These are phyloP conservation scores for Amanita rimosa DNA, from an alignment of 768 basidiomycete genomes.

Conservation along the genomic window DNA sequence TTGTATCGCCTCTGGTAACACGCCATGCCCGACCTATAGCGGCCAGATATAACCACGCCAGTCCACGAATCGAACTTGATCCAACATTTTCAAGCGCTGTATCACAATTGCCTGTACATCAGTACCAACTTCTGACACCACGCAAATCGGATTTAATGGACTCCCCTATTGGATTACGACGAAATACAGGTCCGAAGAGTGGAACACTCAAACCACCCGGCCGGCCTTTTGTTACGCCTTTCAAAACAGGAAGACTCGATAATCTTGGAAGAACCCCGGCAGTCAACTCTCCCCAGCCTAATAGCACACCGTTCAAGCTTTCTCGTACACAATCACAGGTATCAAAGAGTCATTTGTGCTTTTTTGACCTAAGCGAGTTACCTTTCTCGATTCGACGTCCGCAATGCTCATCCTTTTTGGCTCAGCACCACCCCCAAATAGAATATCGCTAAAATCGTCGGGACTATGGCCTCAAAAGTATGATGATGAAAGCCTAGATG, in stretches of 20 bases:
- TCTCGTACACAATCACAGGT: slow-evolving; percentile 8
- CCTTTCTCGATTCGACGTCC: not conserved
- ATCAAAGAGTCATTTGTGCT: slow-evolving; percentile 8
- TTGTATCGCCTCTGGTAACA: slow-evolving; percentile 33
- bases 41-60: not conserved
- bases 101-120: not conserved
- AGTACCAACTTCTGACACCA: not conserved
- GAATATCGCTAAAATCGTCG: slow-evolving; percentile 35
- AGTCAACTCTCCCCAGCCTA: slow-evolving; percentile 9
- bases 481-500: slow-evolving; percentile 29
- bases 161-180: not conserved
- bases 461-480: slow-evolving; percentile 41
- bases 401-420: not conserved
- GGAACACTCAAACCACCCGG: slow-evolving; percentile 15
- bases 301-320: slow-evolving; percentile 3
- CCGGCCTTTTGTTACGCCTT: slow-evolving; percentile 49
- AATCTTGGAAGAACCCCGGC: slow-evolving; percentile 24
- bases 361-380: slow-evolving; percentile 37
- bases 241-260: slow-evolving; percentile 40
- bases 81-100: not conserved
- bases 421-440: slow-evolving; percentile 14
- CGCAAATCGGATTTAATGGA: not conserved
- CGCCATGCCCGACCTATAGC: not conserved
- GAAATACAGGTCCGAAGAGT: not conserved
- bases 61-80: not conserved